Base-by-base conservation (phyloP, 1,139 yeast genomes). In the Saccharomyces pastorianus region DNA sequence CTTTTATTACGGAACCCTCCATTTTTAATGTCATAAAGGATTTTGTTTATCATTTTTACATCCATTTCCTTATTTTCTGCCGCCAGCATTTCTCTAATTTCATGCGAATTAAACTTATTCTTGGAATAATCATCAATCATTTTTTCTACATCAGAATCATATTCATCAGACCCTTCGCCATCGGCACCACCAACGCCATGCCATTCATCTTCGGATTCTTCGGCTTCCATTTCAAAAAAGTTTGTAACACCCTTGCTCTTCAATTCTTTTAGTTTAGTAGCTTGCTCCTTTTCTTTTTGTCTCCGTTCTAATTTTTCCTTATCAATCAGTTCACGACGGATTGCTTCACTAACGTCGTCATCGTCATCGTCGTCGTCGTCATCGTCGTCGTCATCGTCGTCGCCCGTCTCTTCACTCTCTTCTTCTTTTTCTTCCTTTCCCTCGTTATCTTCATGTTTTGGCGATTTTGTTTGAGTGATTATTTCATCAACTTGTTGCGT, bases 171-270 rank as follows among this genome's bases (percentile, higher is more conserved):
- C 3, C 71, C 64, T 58, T 89, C 96, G 5, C 84, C 88, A 62
- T 88, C 95, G 9, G 69, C 76, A 56, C 96, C 96, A 54, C 96
- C 97, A 54, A 88, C 67, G 1, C 96, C 96, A 51, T 83, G 84
- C 91, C 95, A 91, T 73, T 91, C 97, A 74, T 91, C 98, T 59
- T 93, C 98, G 46, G 96, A 88, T 73, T 93, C 98, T 61, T 83
- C 95, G 48, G 99, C 99, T 73, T 91, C 96, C 58, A 68, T 65
- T 55, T 73, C 76, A 58, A 73, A 60, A 53, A 72, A 64, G 47
- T 70, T 63, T 23, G 63, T 65, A 1, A 70, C 56, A 29, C 74
- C 74, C 34, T 58, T 62, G 7, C 58, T 57, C 47, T 65, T 68
- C 63, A 73, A 56, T 42, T 69, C 72, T 29, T 73, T 68, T 58